phyloP scores from a whole-genome alignment of 2,329 filamentous ascomycete species.

The Alternaria atra region DNA sequence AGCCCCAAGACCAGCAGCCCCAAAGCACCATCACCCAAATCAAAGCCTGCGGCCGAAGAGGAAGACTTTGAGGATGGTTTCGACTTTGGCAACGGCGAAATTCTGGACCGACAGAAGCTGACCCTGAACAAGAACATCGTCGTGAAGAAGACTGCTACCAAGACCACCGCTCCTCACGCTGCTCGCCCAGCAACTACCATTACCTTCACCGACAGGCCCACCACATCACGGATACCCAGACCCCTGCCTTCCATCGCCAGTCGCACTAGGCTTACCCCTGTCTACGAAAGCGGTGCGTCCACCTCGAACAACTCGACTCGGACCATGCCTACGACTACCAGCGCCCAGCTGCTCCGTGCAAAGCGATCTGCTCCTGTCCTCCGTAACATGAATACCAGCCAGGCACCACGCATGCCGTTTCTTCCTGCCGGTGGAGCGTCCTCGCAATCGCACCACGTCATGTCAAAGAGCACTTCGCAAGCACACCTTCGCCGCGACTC shows the following conservation, averaged over 20 bases:
- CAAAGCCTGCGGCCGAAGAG: constrained; percentile 38
- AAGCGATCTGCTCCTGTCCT: constrained; percentile 70
- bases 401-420: constrained; percentile 78
- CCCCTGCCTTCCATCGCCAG: constrained; percentile 65
- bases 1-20: constrained; percentile 30
- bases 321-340: constrained; percentile 62
- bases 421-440: constrained; percentile 78
- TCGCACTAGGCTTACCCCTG: constrained; percentile 78
- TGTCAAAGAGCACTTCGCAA: constrained; percentile 73
- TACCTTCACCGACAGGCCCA: constrained; percentile 83
- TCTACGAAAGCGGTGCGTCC: constrained; percentile 85
- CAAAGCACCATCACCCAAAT: constrained; percentile 25
- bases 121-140: constrained; percentile 92
- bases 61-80: constrained; percentile 89
- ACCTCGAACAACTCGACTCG: constrained; percentile 66
- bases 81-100: constrained; percentile 83
- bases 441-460: constrained; percentile 79
- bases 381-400: constrained; percentile 53
- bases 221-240: constrained; percentile 78
- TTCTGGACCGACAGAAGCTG: constrained; percentile 81
- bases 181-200: constrained; percentile 80
- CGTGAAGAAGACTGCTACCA: constrained; percentile 70
- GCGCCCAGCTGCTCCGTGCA: constrained; percentile 63
- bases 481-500: constrained; percentile 84
- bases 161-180: constrained; percentile 71